Base-by-base conservation (phyloP, 2,329 filamentous ascomycete species). In the Neofusicoccum kwambonambiense region DNA sequence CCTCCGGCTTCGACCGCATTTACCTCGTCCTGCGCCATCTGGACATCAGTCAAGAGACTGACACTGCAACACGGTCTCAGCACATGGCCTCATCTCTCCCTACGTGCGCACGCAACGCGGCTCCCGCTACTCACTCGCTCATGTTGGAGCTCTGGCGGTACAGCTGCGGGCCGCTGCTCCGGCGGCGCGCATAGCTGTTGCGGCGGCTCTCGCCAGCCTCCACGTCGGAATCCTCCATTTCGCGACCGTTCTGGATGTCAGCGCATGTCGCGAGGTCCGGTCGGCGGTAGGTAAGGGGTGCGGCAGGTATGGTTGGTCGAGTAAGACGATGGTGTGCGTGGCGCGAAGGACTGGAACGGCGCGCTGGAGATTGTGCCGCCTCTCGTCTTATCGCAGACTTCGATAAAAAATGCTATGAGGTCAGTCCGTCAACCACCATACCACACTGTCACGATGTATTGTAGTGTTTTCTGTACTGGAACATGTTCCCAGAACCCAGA, bases 21-120 rank as follows among this genome's bases (percentile, higher is more conserved):
- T 74, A 95, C 91, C 86, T 98, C 94, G 76, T 97, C 92, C 60
- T 96, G 92, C 19, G 95, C 94, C 95, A 99, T 98, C 76, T 97
- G 94, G n/a, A 98, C 93, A 77, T 97, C 92, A 70, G 92, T 92
- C 71, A 97, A 89, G 70, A 97, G 89, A 78, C 92, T 96, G 41
- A 89, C 78, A 69, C 81, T 84, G 65, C 22, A 22, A 62, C 56
- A 37, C 3, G 49, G 6, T 60, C 45, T 60, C 52, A 64, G 66
- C 35, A 62, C 19, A n/a, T 5, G 15, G 27, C 31, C 31, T 12
- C 15, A 51, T 27, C 15, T 45, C 54, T 12, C 54, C 27, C 31
- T 4, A n/a, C 17, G 17, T 19, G 37, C 37, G 19, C 12, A 42
- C 35, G 62, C 22, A 35, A 34, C 19, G 19, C 52, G 41, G 42